Conservation (phyloP, 768 basidiomycete genomes). For the Russula abietina region DNA sequence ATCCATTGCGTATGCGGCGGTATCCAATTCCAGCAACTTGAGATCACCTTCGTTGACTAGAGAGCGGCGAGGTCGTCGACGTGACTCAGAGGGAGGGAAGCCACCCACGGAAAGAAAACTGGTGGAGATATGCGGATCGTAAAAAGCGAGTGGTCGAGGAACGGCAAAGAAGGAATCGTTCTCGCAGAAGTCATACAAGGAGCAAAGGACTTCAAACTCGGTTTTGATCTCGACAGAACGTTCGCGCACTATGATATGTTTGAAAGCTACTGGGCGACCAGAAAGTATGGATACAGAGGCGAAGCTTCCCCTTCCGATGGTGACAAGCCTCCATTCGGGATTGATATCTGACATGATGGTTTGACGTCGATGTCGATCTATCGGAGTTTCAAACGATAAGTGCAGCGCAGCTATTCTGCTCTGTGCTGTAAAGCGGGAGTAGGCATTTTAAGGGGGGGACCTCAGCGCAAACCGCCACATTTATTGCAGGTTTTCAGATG, state of each 20-base stretch:
- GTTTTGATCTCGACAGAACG: neutral
- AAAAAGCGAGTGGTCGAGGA: neutral
- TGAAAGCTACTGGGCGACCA: neutral
- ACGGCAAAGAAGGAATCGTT: neutral
- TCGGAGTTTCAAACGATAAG: no score
- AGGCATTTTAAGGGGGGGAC: no score
- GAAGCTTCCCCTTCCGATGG: neutral
- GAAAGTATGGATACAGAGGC: neutral
- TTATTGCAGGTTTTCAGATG: no score
- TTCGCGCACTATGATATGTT: neutral
- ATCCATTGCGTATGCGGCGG: no score
- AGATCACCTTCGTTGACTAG: no score
- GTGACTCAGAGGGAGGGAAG: no score
- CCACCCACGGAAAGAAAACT: neutral
- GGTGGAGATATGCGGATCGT: neutral
- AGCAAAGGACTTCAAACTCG: neutral
- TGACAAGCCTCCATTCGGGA: neutral
- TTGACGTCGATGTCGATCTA: no score
- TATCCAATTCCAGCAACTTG: no score
- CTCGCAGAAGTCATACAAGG: neutral
- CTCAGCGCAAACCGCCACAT: no score
- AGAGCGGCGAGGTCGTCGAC: no score
- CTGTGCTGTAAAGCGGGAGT: no score
- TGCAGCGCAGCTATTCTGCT: no score
- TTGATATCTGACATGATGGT: neutral